Evolutionary conservation across 495 filamentous ascomycete species (phyloP).

Genomic region (Pyronema omphalodes): DNA sequence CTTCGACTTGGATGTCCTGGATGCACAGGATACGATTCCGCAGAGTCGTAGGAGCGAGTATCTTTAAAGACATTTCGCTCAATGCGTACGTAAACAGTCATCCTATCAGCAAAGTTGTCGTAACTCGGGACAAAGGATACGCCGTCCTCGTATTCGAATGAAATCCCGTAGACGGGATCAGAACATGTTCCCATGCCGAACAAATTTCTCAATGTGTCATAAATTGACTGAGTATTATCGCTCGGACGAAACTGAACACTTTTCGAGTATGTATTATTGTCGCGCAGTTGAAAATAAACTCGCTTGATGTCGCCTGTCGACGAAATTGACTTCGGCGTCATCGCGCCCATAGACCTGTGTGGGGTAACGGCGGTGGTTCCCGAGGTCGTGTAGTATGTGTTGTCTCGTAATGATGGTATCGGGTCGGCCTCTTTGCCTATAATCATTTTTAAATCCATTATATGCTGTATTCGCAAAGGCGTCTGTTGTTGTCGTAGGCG

Average conservation of each 20-base stretch:
- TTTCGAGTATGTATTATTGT: constrained; percentile 38
- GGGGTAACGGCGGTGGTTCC: constrained; percentile 16
- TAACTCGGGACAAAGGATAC: constrained; percentile 84
- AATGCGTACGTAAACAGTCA: constrained; percentile 77
- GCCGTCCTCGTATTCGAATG: constrained; percentile 75
- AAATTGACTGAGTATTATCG: constrained; percentile 89
- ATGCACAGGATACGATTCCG: constrained; percentile 23
- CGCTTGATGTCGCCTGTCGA: constrained; percentile 48
- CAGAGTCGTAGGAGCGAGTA: constrained; percentile 24
- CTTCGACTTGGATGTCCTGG: constrained; percentile 30
- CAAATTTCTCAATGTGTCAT: constrained; percentile 93
- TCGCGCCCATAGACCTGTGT: constrained; percentile 12
- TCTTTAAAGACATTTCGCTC: constrained; percentile 28
- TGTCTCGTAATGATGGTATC: constrained; percentile 9
- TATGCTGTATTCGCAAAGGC: no score
- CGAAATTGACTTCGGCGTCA: constrained; percentile 29
- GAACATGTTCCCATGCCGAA: constrained; percentile 59
- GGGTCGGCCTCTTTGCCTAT: no score
- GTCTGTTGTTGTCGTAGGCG: no score
- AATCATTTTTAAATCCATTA: no score
- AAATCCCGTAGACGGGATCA: constrained; percentile 44
- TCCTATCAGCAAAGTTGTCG: constrained; percentile 79
- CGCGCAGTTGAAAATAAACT: constrained; percentile 60
- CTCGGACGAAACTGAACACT: constrained; percentile 80
- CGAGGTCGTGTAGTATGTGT: constrained; percentile 2